Base-by-base conservation (phyloP, 352 stramenopile genomes). In the Phytophthora idaei region DNA sequence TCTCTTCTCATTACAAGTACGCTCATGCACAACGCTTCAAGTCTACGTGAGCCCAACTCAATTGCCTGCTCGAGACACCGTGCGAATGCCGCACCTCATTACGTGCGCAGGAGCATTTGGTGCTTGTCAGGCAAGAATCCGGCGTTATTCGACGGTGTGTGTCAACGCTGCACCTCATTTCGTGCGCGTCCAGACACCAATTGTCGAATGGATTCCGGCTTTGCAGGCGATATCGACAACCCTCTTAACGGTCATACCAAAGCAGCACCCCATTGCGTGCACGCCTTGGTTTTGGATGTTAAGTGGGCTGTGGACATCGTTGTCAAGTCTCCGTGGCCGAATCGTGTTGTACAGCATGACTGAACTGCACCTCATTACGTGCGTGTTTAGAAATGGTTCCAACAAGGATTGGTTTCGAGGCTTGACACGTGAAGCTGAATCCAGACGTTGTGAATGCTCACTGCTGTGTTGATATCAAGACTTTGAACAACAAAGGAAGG, bases 291-390 rank as follows among this genome's bases (percentile, higher is more conserved):
- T 42, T 14, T 63, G 8, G 14, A 45, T 47, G 36, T 54, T 55
- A 1, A 44, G 41, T 10, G 39, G 34, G 58, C 10, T 14, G 44
- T 56, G 7, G 25, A 44, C 9, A 9, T 59, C 51, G 45, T 46
- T 59, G 52, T 56, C 55, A 51, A 66, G 42, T 55, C 52, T 64
- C 57, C 27, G 8, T 50, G 21, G 36, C 32, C 37, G 28, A 58
- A 45, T 56, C n/a, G 59, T 46, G n/a, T 56, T 48, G 52, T 64
- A 42, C 21, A 21, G 21, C 9, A 21, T 58, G 5, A 50, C 27
- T 53, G 46, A 65, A 61, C 31, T 60, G 64, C 64, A 73, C 55
- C 64, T 76, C 69, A 76, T 75, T 71, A 54, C 62, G 62, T 75
- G 67, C 56, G 42, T 44, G 27, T 60, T 63, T 37, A 57, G 17